Conservation (phyloP, 495 filamentous ascomycete genomes). For the Viridothelium virens region DNA sequence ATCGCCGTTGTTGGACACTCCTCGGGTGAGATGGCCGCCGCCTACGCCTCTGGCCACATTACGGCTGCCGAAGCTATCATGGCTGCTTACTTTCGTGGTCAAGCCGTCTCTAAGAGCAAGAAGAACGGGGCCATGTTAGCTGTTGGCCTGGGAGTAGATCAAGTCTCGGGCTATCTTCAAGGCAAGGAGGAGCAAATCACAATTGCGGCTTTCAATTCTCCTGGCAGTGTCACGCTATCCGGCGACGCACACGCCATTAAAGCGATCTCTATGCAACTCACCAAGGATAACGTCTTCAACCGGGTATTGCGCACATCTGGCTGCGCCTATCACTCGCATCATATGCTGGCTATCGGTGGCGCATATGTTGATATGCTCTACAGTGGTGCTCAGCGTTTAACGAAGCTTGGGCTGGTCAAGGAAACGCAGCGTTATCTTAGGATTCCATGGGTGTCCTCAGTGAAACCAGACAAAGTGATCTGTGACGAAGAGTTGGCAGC, state of each 20-base stretch:
- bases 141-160: constrained; percentile 12
- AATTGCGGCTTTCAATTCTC: constrained; percentile 34
- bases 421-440: neutral
- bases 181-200: neutral
- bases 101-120: neutral
- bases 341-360: constrained; percentile 41
- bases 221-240: constrained; percentile 28
- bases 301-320: constrained; percentile 2
- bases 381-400: neutral
- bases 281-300: constrained; percentile 5
- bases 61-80: constrained; percentile 40
- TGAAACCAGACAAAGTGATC: neutral
- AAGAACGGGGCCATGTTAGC: constrained; percentile 26
- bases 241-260: constrained; percentile 26
- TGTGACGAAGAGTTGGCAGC: too few species aligned
- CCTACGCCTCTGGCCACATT: constrained; percentile 49
- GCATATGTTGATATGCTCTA: constrained; percentile 2
- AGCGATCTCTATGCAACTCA: neutral
- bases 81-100: constrained; percentile 38
- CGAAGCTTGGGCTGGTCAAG: neutral
- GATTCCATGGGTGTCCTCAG: neutral
- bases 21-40: constrained; percentile 56
- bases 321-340: constrained; percentile 46
- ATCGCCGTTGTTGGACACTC: constrained; percentile 51
- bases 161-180: neutral